phyloP scores from a whole-genome alignment of 352 stramenopile species.

The Pythium aphanidermatum region DNA sequence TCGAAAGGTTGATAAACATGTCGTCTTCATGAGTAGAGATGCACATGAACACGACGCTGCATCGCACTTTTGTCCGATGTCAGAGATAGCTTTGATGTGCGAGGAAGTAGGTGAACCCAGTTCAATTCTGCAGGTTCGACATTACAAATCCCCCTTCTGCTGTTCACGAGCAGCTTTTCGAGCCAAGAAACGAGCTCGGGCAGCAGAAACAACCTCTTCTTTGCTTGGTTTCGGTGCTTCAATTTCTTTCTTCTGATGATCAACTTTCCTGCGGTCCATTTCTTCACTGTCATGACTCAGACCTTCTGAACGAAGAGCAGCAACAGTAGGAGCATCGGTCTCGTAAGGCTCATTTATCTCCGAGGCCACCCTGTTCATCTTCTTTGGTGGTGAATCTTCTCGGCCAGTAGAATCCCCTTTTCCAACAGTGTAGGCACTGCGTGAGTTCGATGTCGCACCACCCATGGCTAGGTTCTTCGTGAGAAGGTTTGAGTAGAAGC shows the following conservation, averaged over 20 bases:
- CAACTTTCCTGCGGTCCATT: no score
- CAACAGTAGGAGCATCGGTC: no score
- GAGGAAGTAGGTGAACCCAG: no score
- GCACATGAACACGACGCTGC: no score
- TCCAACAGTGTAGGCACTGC: conserved; percentile 78
- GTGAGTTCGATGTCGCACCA: conserved; percentile 53
- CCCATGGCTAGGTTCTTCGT: conserved; percentile 93
- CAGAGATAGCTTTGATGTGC: no score
- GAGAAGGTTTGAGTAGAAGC: conserved; percentile 88
- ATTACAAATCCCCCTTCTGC: no score
- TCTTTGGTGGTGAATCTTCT: neutral
- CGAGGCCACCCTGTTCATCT: neutral
- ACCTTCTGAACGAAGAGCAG: no score
- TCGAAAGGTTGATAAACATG: no score
- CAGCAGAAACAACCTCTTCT: conserved; percentile 72
- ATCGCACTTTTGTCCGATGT: no score
- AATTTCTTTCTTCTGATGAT: neutral
- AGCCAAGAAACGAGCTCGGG: conserved; percentile 78
- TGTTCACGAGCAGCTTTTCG: conserved; percentile 59
- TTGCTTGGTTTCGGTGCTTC: conserved; percentile 33
- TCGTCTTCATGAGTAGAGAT: no score
- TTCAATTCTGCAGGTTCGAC: no score
- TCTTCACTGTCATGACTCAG: no score
- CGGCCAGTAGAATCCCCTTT: neutral
- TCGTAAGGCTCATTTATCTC: neutral